Percentiles rank a stretch among this genome's conserved stretches.
These are phyloP conservation scores for Myrica gale DNA, from an alignment of 306 rosid species.

Conservation along the genomic window DNA sequence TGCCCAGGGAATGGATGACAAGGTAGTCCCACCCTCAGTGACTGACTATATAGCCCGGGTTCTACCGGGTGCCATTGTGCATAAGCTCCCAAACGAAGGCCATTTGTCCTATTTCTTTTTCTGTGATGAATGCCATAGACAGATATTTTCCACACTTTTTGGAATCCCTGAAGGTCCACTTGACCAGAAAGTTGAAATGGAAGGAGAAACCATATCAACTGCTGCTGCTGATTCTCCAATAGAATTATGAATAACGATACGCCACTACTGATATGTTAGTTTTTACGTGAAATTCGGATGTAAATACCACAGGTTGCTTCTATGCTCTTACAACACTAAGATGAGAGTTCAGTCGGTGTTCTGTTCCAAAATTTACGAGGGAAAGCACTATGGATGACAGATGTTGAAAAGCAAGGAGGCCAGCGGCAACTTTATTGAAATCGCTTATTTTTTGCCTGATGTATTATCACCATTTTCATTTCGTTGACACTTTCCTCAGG, in stretches of 20 bases:
- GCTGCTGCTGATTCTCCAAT: constrained; percentile 28
- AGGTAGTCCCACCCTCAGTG: constrained; percentile 73
- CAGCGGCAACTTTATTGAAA: background rate
- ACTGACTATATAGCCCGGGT: constrained; percentile 59
- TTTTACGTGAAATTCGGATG: constrained; percentile 40
- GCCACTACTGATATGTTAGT: constrained; percentile 15
- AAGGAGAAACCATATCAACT: constrained; percentile 35
- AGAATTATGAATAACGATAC: constrained; percentile 39
- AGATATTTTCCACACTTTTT: constrained; percentile 65
- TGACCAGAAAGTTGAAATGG: constrained; percentile 30
- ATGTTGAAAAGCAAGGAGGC: constrained; percentile 14
- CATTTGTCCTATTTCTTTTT: constrained; percentile 82
- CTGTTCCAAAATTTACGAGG: constrained; percentile 28
- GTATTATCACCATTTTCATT: background rate
- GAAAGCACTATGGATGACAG: constrained; percentile 30
- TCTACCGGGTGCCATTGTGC: constrained; percentile 69
- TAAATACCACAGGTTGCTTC: constrained; percentile 62
- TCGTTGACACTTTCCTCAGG: background rate
- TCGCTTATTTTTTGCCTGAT: background rate
- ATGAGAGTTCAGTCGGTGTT: constrained; percentile 12
- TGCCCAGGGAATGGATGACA: constrained; percentile 84
- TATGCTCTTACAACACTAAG: constrained; percentile 37
- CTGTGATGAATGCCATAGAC: constrained; percentile 78
- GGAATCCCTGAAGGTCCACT: constrained; percentile 77
- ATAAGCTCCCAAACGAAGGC: constrained; percentile 84